Evolutionary conservation across 208 protist genomes (phyloP), one percentile per base, ranked within the genome.

Genomic region (Novymonas esmeraldas): DNA sequence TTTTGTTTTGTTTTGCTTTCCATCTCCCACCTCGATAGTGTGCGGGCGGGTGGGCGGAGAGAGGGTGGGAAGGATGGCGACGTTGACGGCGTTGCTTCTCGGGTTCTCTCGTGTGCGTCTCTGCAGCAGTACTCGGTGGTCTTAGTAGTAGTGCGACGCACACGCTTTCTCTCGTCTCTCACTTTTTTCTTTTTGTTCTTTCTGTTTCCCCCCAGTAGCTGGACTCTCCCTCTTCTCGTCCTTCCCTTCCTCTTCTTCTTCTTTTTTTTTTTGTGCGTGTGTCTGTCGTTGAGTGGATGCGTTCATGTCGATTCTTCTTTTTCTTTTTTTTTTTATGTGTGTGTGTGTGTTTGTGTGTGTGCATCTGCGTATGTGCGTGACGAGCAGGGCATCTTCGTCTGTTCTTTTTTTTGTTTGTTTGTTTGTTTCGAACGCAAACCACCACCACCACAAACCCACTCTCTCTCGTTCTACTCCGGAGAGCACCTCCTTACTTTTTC

Each of bases 201-300:
- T 24, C 44, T 22, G 44, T 26, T 4, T 7, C 2, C 18, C n/a
- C n/a, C 5, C 5, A 26, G 44, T 26, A 20, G n/a, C 44, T 0
- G 44, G 18, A 48, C 24, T 46, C 11, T 6, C 3, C 18, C 7
- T 49, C n/a, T 39, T 64, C 42, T 54, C 33, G 39, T 14, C 22
- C 18, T 31, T 52, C 55, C 31, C 39, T 58, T 38, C 18, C 18
- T 58, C 24, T 52, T 14, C 14, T 41, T 49, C 49, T 57, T 57
- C 38, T 46, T 45, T 33, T 26, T 54, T 46, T 18, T 44, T 44
- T 16, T 44, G 5, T 44, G 14, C 18, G 1, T 44, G 39, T 44
- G 39, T 44, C 2, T 18, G 1, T 44, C 14, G 2, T 10, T 44
- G 39, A 1, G 39, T 44, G 5, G 11, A 16, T 2, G n/a, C n/a